phyloP scores from a whole-genome alignment of 371 early-diverging fungal species.

The Mortierella sp. region DNA sequence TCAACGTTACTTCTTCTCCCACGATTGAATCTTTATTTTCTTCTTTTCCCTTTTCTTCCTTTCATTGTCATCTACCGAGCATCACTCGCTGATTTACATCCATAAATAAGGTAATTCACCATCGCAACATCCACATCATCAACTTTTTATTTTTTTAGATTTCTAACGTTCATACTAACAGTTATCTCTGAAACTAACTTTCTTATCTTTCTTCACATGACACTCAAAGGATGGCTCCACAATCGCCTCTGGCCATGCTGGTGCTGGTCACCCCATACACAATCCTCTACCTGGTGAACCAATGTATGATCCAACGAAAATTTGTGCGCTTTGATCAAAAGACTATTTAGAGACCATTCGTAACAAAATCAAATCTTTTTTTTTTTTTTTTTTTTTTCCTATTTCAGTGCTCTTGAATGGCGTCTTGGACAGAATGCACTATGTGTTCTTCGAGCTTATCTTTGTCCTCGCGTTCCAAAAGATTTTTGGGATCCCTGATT shows the following conservation, averaged over 20 bases:
- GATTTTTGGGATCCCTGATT: slow-evolving; percentile 37
- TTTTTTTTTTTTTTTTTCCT: not conserved
- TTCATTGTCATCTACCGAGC: not conserved
- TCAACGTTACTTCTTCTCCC: not conserved
- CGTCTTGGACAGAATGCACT: slow-evolving; percentile 61
- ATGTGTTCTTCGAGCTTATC: slow-evolving; percentile 62
- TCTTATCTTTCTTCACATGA: not conserved
- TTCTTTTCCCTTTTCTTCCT: not conserved
- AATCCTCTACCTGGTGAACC: slow-evolving; percentile 51
- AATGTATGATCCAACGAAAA: slow-evolving; percentile 17
- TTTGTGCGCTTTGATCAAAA: not conserved
- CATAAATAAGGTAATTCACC: not conserved
- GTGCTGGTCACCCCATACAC: slow-evolving; percentile 55
- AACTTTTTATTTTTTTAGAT: not conserved
- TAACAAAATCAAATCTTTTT: not conserved
- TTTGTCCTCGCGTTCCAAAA: slow-evolving; percentile 58
- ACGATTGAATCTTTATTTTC: not conserved
- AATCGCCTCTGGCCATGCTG: slow-evolving; percentile 55
- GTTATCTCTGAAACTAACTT: not conserved
- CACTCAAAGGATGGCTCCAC: slow-evolving; percentile 5
- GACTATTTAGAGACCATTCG: not conserved
- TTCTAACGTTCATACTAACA: too few relatives aligned
- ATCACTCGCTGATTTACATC: not conserved
- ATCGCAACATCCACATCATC: not conserved
- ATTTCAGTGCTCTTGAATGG: slow-evolving; percentile 44